Percentiles rank a stretch among this genome's conserved stretches.
Evolutionary conservation across 2,329 filamentous ascomycete genomes (phyloP).

Genomic region (Penicillium freii): DNA sequence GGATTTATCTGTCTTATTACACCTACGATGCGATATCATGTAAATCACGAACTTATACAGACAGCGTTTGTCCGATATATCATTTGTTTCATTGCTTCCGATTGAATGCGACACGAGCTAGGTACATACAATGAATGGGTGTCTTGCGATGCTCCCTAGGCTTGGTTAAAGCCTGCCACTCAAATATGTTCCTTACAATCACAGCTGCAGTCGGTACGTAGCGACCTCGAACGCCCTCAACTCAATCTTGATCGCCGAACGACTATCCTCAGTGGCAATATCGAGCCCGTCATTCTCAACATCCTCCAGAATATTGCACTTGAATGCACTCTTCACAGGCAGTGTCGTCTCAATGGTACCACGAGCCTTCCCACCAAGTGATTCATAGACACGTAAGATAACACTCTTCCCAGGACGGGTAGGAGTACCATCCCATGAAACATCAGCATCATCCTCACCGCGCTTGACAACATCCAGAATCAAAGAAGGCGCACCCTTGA

Average conservation of each 20-base stretch:
- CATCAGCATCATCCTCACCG: conserved; percentile 80
- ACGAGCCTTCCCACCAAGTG: conserved; percentile 74
- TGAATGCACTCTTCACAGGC: conserved; percentile 72
- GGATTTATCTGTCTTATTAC: neutral
- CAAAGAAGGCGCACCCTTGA: conserved; percentile 66
- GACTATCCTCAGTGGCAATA: conserved; percentile 39
- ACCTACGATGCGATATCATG: conserved; percentile 10
- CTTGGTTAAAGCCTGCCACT: neutral
- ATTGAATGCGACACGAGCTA: neutral
- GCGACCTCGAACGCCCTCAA: conserved; percentile 82
- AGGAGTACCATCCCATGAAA: conserved; percentile 57
- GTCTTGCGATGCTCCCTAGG: neutral
- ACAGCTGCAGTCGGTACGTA: conserved; percentile 67
- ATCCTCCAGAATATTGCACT: conserved; percentile 87
- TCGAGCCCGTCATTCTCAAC: conserved; percentile 64
- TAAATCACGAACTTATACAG: conserved; percentile 11
- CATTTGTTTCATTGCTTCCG: neutral
- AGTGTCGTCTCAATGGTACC: conserved; percentile 68
- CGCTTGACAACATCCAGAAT: conserved; percentile 89
- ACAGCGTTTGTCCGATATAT: conserved; percentile 2
- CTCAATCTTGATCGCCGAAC: conserved; percentile 57
- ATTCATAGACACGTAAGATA: conserved; percentile 83
- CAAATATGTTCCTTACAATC: conserved; percentile 2
- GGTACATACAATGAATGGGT: neutral
- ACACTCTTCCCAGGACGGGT: conserved; percentile 72